phyloP scores from a whole-genome alignment of 345 rosid genomes.

The Eucalyptus paniculata region DNA sequence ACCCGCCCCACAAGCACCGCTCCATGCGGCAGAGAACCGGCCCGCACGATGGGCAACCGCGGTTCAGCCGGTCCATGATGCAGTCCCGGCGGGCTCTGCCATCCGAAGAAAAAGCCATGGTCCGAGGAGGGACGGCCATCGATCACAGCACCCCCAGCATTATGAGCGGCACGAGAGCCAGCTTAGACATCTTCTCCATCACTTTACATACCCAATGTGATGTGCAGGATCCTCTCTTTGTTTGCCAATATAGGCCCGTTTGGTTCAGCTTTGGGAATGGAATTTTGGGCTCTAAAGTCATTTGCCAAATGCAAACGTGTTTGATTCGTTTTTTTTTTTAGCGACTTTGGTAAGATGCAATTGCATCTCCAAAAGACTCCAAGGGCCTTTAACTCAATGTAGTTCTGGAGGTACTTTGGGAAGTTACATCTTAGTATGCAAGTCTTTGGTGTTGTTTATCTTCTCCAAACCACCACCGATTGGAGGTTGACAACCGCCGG shows the following conservation, averaged over 20 bases:
- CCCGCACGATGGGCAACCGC: slow-evolving; percentile 42
- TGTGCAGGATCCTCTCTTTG: not conserved
- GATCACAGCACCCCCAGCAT: not conserved
- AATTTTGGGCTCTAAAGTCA: too few relatives aligned
- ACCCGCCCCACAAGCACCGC: slow-evolving; percentile 64
- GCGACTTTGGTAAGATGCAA: too few relatives aligned
- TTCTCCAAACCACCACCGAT: too few relatives aligned
- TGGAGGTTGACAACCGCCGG: accelerated
- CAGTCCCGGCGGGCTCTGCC: slow-evolving; percentile 35
- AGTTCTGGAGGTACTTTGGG: accelerated
- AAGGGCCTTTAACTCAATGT: too few relatives aligned
- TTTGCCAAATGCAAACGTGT: too few relatives aligned
- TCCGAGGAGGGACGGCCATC: slow-evolving; percentile 1
- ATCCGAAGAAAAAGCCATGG: not conserved
- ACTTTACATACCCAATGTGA: not conserved
- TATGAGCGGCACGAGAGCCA: not conserved
- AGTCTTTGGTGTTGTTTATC: too few relatives aligned
- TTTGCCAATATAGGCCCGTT: not conserved
- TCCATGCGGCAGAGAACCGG: slow-evolving; percentile 66
- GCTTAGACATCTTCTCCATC: not conserved
- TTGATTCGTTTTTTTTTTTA: too few relatives aligned
- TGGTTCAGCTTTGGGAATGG: too few relatives aligned
- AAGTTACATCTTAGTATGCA: too few relatives aligned
- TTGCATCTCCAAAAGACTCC: too few relatives aligned
- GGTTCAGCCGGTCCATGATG: slow-evolving; percentile 36